Base-by-base conservation (phyloP, 495 filamentous ascomycete species). In the Tuber melanosporum region DNA sequence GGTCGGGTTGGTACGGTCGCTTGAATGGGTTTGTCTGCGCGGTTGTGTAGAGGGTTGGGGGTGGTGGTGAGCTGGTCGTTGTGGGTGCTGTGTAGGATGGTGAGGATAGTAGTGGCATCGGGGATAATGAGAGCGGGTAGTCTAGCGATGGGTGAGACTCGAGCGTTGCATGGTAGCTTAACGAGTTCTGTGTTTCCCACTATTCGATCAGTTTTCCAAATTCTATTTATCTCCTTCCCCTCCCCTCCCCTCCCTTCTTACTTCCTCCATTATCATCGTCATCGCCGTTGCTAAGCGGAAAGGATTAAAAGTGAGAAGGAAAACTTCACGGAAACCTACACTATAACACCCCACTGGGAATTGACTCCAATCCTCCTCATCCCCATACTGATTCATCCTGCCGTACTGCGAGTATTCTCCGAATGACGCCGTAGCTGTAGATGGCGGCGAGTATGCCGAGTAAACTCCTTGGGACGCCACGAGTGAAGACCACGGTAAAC, bases 401-500 rank as follows among this genome's bases (percentile, higher is more conserved):
- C 71, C 71, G 71, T 79, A 82, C 49, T 82, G 76, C 19, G 74
- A 75, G 74, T 76, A 76, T 41, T 77, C 77, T 71, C 80, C 77
- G 45, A 76, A 46, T 46, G 45, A 66, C 79, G 49, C 74, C 79
- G 73, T 80, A 75, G 57, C 32, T 32, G 80, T 76, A 69, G 79
- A 78, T 44, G 80, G 80, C 57, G 79, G 70, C 70, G 78, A 82
- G 17, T 79, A 71, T 57, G 72, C 70, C 69, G 79, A 76, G 70
- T 82, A 80, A 71, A 78, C 73, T 71, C 77, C 78, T 73, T 80
- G 73, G 49, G 78, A 78, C 75, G 78, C 73, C 78, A 80, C 78
- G 47, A 82, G 77, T 41, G 78, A 46, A 39, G 80, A 76, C 81
- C 80, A 82, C 81, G 80, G 80, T 80, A 82, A 72, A 82, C 80